phyloP scores from a whole-genome alignment of 2,329 filamentous ascomycete species.

The Rhynchosporium secalis region DNA sequence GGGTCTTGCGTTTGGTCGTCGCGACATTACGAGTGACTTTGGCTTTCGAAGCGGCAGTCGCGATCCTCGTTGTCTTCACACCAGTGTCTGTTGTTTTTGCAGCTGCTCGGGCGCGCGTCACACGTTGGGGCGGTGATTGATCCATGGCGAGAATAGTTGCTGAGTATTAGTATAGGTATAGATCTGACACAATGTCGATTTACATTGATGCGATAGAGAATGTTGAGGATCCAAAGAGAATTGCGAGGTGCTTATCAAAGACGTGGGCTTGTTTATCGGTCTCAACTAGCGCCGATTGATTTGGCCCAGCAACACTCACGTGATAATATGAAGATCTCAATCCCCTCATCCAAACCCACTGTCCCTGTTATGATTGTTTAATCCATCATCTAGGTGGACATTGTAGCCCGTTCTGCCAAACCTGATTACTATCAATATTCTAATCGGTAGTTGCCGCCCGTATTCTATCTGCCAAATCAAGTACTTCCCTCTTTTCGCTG shows the following conservation, averaged over 20 bases:
- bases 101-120: slow-evolving; percentile 54
- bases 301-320: slow-evolving; percentile 10
- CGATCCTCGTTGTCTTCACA: slow-evolving; percentile 47
- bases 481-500: no score
- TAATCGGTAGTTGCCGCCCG: no score
- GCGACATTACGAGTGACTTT: slow-evolving; percentile 40
- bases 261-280: slow-evolving; percentile 14
- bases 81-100: slow-evolving; percentile 43
- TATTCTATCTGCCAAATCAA: no score
- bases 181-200: slow-evolving; percentile 13
- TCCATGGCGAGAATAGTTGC: slow-evolving; percentile 45
- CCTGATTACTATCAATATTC: no score
- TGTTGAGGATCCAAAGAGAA: background rate
- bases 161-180: slow-evolving; percentile 13
- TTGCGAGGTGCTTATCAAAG: slow-evolving; percentile 6
- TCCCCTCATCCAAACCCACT: background rate
- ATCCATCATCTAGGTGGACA: no score
- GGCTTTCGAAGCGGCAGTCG: slow-evolving; percentile 49
- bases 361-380: no score
- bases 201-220: slow-evolving; percentile 26
- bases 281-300: background rate
- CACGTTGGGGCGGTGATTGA: slow-evolving; percentile 58
- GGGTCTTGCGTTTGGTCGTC: slow-evolving; percentile 55
- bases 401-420: no score
- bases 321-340: background rate